Conservation (phyloP, 2,329 filamentous ascomycete genomes). For the Allantophomopsis cytisporea region DNA sequence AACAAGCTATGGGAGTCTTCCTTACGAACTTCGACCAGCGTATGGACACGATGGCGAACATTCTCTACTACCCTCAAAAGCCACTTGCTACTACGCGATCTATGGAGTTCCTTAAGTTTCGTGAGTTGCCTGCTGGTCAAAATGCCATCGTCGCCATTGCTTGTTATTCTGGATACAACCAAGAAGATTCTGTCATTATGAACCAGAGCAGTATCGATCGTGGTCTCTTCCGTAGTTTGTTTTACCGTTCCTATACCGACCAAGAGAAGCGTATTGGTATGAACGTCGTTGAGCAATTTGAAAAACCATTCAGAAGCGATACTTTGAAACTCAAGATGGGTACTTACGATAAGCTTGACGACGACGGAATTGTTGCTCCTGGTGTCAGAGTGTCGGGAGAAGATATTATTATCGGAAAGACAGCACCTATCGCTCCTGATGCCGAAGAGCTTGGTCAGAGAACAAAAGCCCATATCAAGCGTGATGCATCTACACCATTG, state of each 20-base stretch:
- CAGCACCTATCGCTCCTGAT: conserved; percentile 84
- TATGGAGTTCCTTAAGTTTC: conserved; percentile 98
- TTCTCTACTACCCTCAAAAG: conserved; percentile 97
- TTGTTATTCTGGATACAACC: conserved; percentile 97
- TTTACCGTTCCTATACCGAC: conserved; percentile 95
- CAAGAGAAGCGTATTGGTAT: conserved; percentile 94
- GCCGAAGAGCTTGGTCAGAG: conserved; percentile 88
- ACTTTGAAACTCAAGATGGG: conserved; percentile 89
- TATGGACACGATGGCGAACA: conserved; percentile 99
- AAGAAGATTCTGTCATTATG: conserved; percentile 99
- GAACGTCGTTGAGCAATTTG: conserved; percentile 84
- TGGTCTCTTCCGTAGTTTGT: conserved; percentile 91
- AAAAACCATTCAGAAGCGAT: conserved; percentile 81
- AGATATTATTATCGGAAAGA: conserved; percentile 98
- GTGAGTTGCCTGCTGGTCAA: conserved; percentile 90
- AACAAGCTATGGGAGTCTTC: conserved; percentile 99
- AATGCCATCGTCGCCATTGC: conserved; percentile 98
- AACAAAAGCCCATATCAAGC: conserved; percentile 79
- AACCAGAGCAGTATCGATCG: conserved; percentile 99
- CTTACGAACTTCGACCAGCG: conserved; percentile 92
- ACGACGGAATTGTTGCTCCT: conserved; percentile 88
- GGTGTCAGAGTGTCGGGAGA: conserved; percentile 92
- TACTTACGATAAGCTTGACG: conserved; percentile 94
- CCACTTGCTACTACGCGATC: conserved; percentile 89
- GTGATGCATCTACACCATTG: conserved; percentile 89